Conservation (phyloP, 176 grass and related monocot species). For the Oryza brachyantha region DNA sequence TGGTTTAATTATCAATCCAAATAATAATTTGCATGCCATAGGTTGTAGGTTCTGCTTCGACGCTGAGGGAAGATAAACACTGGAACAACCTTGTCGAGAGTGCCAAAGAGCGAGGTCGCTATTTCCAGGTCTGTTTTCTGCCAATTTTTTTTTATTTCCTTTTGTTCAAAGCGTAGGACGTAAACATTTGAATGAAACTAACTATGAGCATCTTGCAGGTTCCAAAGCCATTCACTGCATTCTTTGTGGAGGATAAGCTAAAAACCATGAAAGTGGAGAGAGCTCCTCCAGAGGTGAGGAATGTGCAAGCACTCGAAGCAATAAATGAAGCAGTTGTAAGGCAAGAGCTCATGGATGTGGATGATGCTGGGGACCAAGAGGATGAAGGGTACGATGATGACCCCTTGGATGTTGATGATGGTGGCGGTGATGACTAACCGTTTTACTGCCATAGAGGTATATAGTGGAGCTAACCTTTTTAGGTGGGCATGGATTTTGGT, state of each 20-base stretch:
- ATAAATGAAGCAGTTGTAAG: constrained; percentile 37
- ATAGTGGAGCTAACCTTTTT: neutral
- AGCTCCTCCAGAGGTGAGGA: constrained; percentile 12
- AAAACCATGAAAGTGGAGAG: constrained; percentile 53
- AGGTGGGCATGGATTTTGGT: neutral
- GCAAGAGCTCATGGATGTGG: constrained; percentile 38
- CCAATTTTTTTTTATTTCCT: constrained; percentile 1
- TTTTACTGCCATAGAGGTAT: neutral
- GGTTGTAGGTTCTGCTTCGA: constrained; percentile 89
- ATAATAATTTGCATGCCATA: constrained; percentile 32
- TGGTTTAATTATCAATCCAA: constrained; percentile 23
- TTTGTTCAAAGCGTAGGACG: neutral
- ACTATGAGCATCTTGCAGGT: constrained; percentile 46
- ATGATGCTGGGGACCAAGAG: constrained; percentile 47
- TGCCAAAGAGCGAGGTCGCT: constrained; percentile 63
- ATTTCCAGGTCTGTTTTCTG: constrained; percentile 51
- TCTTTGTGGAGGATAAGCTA: constrained; percentile 66
- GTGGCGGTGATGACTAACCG: constrained; percentile 40
- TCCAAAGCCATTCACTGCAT: constrained; percentile 58
- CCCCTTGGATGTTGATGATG: constrained; percentile 53
- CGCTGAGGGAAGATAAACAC: constrained; percentile 79
- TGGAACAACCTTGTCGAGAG: constrained; percentile 85
- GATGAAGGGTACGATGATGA: constrained; percentile 50
- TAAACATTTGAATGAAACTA: constrained; percentile 17
- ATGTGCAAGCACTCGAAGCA: constrained; percentile 21